A percentile compares a stretch with the other conserved stretches of the same genome.
phyloP scores from a whole-genome alignment of 106 monocot species.

The Cymbidium sinense region DNA sequence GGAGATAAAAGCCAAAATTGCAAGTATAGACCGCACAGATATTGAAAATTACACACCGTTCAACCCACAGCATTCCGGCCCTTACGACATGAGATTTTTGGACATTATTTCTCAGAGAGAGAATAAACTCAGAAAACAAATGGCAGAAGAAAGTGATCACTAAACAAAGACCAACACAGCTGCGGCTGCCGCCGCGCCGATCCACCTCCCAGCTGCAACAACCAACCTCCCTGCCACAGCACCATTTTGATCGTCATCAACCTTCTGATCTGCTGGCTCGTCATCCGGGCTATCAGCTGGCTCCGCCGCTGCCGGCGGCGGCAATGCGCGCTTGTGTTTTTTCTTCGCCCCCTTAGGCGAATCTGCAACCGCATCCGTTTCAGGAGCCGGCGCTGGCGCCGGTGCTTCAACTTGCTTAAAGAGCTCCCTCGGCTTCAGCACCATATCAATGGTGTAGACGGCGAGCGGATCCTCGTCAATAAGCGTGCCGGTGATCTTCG shows the following conservation, averaged over 20 bases:
- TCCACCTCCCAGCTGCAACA: neutral
- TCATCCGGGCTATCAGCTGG: slow-evolving; percentile 17
- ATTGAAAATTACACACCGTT: too few relatives aligned
- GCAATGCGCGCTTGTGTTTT: neutral
- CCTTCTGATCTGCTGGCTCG: slow-evolving; percentile 18
- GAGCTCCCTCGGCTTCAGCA: slow-evolving; percentile 51
- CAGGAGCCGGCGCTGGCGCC: slow-evolving; percentile 35
- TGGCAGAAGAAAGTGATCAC: neutral
- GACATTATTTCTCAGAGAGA: too few relatives aligned
- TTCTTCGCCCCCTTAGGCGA: slow-evolving; percentile 7
- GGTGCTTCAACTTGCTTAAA: slow-evolving; percentile 31
- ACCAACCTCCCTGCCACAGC: neutral
- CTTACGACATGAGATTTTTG: too few relatives aligned
- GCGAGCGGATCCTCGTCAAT: slow-evolving; percentile 59
- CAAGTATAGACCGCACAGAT: too few relatives aligned
- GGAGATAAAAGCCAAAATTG: too few relatives aligned
- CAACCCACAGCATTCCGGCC: too few relatives aligned
- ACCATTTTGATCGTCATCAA: neutral
- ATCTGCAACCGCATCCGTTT: neutral
- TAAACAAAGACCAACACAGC: neutral
- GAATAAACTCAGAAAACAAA: neutral
- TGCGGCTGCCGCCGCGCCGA: slow-evolving; percentile 1
- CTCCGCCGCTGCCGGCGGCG: slow-evolving; percentile 21
- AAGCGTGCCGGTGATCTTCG: slow-evolving; percentile 40
- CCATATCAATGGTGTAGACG: slow-evolving; percentile 40